Evolutionary conservation across 148 eudicot genomes (phyloP), one percentile per base, ranked within the genome.

Genomic region (Talinum fruticosum): DNA sequence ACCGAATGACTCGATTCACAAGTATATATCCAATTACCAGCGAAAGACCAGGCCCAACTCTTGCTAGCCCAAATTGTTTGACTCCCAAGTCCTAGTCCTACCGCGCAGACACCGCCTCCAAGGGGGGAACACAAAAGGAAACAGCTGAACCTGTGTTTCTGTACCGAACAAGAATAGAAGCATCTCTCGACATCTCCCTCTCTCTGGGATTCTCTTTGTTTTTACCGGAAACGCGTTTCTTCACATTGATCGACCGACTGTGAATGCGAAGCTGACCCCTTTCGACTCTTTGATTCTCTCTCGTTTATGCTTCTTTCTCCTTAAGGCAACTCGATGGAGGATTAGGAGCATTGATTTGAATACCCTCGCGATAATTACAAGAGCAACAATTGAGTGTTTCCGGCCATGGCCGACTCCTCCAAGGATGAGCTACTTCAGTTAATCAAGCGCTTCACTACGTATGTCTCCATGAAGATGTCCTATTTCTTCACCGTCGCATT

Each of bases 391-490:
- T 66, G 32, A 7, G 18, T 23, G 10, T 38, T 38, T 38, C 28
- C 12, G 78, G 82, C 75, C 66, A 90, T 90, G 95, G 91, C 89
- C 37, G 91, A 93, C 59, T 36, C 84, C 71, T 87, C 91, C 24
- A 92, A 87, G 85, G 91, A 87, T 21, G 89, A 89, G 35, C 77
- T 92, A 34, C 28, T 88, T 29, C 90, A 89, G 84, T 85, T 90
- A 45, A 75, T 92, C 78, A 92, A 87, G 87, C 88, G 90, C 70
- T 45, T 93, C 26, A 84, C 89, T 51, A 85, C 95, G 81, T 84
- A 80, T 78, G 80, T 93, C 79, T 75, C 87, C 64, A 21, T 87
- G 75, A 92, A 88, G 79, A 74, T 92, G 81, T 90, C 94, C 67
- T 84, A 83, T 78, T 86, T 91, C 36, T 75, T 85, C 77, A 75